phyloP scores from a whole-genome alignment of 352 stramenopile genomes.

The Lagenidium sp. region DNA sequence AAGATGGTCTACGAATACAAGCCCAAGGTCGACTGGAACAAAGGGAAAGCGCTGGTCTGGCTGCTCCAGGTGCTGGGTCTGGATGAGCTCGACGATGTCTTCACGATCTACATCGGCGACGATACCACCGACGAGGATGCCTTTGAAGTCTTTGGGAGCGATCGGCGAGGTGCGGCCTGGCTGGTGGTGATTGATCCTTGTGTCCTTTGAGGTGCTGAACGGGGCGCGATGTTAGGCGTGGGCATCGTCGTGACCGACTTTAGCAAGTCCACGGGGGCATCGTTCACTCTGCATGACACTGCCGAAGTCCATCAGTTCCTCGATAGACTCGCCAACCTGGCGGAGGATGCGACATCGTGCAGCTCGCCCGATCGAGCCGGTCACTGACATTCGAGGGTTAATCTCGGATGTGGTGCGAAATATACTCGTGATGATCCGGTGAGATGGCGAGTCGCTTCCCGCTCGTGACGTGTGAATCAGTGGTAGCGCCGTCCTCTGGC shows the following conservation, averaged over 20 bases:
- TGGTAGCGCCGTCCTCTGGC: no score
- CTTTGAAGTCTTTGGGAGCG: constrained; percentile 57
- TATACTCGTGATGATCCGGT: no score
- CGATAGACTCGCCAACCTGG: constrained; percentile 43
- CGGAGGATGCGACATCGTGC: background rate
- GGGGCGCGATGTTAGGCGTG: no score
- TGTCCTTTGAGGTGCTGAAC: no score
- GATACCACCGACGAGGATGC: constrained; percentile 88
- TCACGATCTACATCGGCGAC: constrained; percentile 90
- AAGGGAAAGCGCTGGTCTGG: constrained; percentile 86
- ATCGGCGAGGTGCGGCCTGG: constrained; percentile 27
- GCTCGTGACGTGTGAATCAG: no score
- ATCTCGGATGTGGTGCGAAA: no score
- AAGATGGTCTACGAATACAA: constrained; percentile 91
- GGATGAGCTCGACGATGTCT: constrained; percentile 67
- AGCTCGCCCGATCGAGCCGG: no score
- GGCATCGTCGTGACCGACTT: constrained; percentile 80
- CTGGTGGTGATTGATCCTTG: background rate
- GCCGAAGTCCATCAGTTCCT: constrained; percentile 69
- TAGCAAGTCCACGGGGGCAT: constrained; percentile 53
- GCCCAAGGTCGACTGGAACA: constrained; percentile 90
- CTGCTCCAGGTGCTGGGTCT: constrained; percentile 66
- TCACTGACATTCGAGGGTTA: no score
- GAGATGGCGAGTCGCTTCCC: no score
- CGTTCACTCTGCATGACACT: constrained; percentile 72